Percentiles rank a stretch among this genome's conserved stretches.
Conservation (phyloP, 2,329 filamentous ascomycete genomes). For the Beauveria rudraprayagi region DNA sequence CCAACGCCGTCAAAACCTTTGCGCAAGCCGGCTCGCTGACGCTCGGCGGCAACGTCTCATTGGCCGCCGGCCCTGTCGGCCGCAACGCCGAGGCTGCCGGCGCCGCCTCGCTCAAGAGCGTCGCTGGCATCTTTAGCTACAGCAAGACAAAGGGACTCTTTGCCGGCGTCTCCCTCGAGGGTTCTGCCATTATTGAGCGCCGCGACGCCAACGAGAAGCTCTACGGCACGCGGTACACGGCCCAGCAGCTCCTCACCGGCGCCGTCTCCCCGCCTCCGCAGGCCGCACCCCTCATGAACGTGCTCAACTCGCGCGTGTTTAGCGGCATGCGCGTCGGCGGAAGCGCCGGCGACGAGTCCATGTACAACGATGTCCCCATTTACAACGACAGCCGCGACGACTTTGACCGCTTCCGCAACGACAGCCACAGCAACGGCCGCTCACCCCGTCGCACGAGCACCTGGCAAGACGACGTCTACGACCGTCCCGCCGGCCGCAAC, state of each 20-base stretch:
- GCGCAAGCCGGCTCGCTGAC: conserved; percentile 87
- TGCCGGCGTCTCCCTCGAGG: conserved; percentile 89
- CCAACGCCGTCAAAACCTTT: conserved; percentile 82
- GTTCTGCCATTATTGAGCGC: conserved; percentile 85
- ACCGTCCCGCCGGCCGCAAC: conserved; percentile 41
- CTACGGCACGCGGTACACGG: conserved; percentile 76
- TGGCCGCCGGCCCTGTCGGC: conserved; percentile 88
- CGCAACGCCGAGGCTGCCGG: conserved; percentile 94
- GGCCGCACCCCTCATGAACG: conserved; percentile 73
- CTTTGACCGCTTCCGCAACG: conserved; percentile 39
- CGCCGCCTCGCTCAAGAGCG: conserved; percentile 79
- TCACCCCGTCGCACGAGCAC: conserved; percentile 57
- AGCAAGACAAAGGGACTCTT: conserved; percentile 97
- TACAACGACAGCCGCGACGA: conserved; percentile 81
- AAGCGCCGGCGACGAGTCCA: conserved; percentile 44
- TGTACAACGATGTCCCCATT: conserved; percentile 91
- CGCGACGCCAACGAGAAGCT: conserved; percentile 96
- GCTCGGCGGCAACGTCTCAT: conserved; percentile 89
- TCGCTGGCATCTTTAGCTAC: conserved; percentile 92
- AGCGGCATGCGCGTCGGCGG: conserved; percentile 48
- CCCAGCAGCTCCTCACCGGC: conserved; percentile 73
- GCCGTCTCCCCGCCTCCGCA: conserved; percentile 69
- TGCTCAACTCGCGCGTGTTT: conserved; percentile 81
- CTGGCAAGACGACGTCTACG: conserved; percentile 71
- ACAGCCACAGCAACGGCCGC: conserved; percentile 26